phyloP scores from a whole-genome alignment of 1,284 basidiomycete genomes.

The Trametes hirsuta region DNA sequence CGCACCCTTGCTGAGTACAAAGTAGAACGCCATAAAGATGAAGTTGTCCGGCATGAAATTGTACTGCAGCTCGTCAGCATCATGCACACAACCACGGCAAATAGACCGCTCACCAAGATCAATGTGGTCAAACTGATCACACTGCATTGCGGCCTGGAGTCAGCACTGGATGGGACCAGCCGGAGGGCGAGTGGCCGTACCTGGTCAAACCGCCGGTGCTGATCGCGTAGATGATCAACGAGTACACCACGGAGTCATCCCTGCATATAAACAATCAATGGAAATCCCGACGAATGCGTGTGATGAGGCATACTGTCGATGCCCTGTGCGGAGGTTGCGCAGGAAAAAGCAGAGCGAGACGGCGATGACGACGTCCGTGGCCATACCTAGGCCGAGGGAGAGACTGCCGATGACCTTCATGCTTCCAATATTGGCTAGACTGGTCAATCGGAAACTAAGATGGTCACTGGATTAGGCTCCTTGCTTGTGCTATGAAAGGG shows the following conservation, averaged over 20 bases:
- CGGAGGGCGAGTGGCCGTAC: constrained; percentile 36
- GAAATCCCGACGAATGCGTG: not conserved
- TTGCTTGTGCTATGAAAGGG: not conserved
- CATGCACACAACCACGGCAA: not conserved
- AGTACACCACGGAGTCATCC: constrained; percentile 62
- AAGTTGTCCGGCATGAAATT: constrained; percentile 58
- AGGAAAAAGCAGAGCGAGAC: constrained; percentile 54
- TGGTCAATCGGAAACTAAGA: constrained; percentile 28
- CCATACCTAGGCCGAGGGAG: constrained; percentile 47
- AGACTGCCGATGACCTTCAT: constrained; percentile 44
- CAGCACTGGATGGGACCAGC: not conserved
- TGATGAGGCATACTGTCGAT: constrained; percentile 39
- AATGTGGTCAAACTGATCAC: constrained; percentile 60
- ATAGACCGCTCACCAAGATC: constrained; percentile 49
- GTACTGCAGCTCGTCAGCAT: constrained; percentile 44
- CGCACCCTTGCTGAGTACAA: constrained; percentile 65
- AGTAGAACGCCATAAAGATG: constrained; percentile 61
- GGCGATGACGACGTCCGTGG: constrained; percentile 53
- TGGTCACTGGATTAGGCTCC: no score
- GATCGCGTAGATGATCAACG: constrained; percentile 54
- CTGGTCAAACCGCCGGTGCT: constrained; percentile 67
- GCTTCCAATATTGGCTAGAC: constrained; percentile 25
- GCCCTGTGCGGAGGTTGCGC: constrained; percentile 51
- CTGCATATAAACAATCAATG: constrained; percentile 37
- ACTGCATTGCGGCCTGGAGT: constrained; percentile 36